Conservation (phyloP, 495 filamentous ascomycete genomes). For the Lasiosphaeris hirsuta region DNA sequence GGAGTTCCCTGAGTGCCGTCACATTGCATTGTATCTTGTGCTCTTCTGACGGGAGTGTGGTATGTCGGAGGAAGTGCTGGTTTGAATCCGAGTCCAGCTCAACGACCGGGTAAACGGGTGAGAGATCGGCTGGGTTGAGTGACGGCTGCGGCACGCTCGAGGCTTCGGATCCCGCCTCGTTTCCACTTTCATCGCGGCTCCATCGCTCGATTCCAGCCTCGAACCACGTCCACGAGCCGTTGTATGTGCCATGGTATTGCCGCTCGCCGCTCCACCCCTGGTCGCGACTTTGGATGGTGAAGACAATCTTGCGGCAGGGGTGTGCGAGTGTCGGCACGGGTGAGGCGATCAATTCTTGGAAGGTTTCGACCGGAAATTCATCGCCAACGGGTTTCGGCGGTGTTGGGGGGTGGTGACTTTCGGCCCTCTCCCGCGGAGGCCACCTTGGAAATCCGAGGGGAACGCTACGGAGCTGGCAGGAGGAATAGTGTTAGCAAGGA, state of each 20-base stretch:
- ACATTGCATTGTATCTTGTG: slow-evolving; percentile 55
- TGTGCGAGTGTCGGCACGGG: slow-evolving; percentile 32
- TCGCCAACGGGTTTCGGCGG: slow-evolving; percentile 15
- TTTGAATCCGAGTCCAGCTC: not conserved
- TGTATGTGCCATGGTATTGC: slow-evolving; percentile 45
- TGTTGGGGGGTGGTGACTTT: not conserved
- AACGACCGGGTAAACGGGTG: slow-evolving; percentile 18
- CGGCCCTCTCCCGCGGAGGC: slow-evolving; percentile 10
- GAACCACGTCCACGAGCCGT: slow-evolving; percentile 67
- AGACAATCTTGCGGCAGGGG: slow-evolving; percentile 58
- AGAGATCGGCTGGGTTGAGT: slow-evolving; percentile 12
- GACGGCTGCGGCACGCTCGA: slow-evolving; percentile 2
- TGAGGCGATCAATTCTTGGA: slow-evolving; percentile 30
- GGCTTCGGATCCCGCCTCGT: not conserved
- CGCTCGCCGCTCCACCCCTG: slow-evolving; percentile 57
- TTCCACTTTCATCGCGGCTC: slow-evolving; percentile 8
- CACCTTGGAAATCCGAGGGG: slow-evolving; percentile 39
- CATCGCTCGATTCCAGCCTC: slow-evolving; percentile 56
- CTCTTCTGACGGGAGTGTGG: slow-evolving; percentile 37
- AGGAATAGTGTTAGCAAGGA: not conserved
- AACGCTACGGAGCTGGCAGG: slow-evolving; percentile 37
- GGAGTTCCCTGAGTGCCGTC: slow-evolving; percentile 28
- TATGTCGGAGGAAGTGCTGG: slow-evolving; percentile 29
- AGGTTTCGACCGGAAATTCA: slow-evolving; percentile 30
- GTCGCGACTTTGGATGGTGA: slow-evolving; percentile 61